Evolutionary conservation across 768 basidiomycete genomes (phyloP).

Genomic region (Steccherinum ochraceum): DNA sequence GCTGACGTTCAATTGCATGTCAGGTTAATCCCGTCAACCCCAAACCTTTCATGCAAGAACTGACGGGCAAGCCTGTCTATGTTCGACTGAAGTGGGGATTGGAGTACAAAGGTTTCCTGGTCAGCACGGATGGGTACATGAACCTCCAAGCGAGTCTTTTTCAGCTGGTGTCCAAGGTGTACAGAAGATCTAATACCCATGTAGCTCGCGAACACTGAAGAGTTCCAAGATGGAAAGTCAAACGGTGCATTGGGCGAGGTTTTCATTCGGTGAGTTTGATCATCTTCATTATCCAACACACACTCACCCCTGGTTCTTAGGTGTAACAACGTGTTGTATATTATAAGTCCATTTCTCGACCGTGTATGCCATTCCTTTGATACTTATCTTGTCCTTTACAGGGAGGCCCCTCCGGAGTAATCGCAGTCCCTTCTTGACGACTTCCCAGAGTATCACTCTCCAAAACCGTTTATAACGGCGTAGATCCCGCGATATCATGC

Average conservation of each 20-base stretch:
- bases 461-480: too few species aligned
- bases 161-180: too few species aligned
- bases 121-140: constrained; percentile 99
- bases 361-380: not conserved
- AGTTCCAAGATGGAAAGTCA: constrained; percentile 92
- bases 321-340: constrained; percentile 95
- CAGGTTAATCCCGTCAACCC: constrained; percentile 94
- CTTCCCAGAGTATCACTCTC: too few species aligned
- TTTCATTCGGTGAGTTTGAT: constrained; percentile 77
- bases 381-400: constrained; percentile 37
- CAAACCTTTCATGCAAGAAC: constrained; percentile 97
- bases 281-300: not conserved
- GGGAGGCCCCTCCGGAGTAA: constrained; percentile 62
- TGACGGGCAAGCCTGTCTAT: constrained; percentile 94
- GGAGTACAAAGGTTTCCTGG: constrained; percentile 98
- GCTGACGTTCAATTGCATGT: constrained; percentile 5
- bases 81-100: constrained; percentile 98
- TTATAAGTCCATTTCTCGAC: constrained; percentile 56
- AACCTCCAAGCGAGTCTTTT: constrained; percentile 80
- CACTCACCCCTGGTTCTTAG: constrained; percentile 31
- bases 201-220: constrained; percentile 98
- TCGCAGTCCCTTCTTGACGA: not conserved
- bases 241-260: constrained; percentile 98
- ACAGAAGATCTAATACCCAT: too few species aligned
- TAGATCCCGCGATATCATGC: too few species aligned